Conservation (phyloP, 257 asterid genomes). For the Cinchona pubescens region DNA sequence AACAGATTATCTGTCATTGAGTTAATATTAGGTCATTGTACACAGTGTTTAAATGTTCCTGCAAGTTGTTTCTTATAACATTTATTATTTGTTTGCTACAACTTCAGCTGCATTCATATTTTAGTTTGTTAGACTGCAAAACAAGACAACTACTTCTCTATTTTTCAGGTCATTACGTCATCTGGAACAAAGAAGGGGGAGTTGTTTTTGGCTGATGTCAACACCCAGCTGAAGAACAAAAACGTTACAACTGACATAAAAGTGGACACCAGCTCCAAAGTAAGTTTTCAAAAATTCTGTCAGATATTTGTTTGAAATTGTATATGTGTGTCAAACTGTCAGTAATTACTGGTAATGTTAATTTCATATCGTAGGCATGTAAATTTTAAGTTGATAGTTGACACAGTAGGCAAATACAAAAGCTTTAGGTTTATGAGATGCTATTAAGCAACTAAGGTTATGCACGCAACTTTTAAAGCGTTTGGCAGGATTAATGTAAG, state of each 20-base stretch:
- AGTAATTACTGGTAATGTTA: not conserved
- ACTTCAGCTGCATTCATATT: not conserved
- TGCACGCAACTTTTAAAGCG: not conserved
- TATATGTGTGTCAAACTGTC: not conserved
- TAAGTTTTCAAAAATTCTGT: slow-evolving; percentile 25
- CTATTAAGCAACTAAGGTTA: not conserved
- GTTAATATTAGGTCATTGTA: not conserved
- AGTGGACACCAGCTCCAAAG: slow-evolving; percentile 72
- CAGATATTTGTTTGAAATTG: not conserved
- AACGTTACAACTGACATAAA: slow-evolving; percentile 73
- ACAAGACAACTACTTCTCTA: not conserved
- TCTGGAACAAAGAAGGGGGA: slow-evolving; percentile 73
- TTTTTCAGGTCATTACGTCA: slow-evolving; percentile 63
- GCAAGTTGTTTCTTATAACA: not conserved
- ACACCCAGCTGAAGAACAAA: slow-evolving; percentile 65
- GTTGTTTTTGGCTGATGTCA: slow-evolving; percentile 57
- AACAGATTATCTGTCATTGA: not conserved
- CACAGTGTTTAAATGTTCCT: not conserved
- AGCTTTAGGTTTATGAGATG: not conserved
- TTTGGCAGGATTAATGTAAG: not conserved
- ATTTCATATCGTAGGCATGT: not conserved
- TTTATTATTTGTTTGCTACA: not conserved
- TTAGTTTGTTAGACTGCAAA: not conserved
- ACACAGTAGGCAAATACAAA: not conserved
- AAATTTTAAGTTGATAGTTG: not conserved